A percentile compares a stretch with the other conserved stretches of the same genome.
phyloP scores from a whole-genome alignment of 2,329 filamentous ascomycete genomes.

The Aplosporella prunicola region DNA sequence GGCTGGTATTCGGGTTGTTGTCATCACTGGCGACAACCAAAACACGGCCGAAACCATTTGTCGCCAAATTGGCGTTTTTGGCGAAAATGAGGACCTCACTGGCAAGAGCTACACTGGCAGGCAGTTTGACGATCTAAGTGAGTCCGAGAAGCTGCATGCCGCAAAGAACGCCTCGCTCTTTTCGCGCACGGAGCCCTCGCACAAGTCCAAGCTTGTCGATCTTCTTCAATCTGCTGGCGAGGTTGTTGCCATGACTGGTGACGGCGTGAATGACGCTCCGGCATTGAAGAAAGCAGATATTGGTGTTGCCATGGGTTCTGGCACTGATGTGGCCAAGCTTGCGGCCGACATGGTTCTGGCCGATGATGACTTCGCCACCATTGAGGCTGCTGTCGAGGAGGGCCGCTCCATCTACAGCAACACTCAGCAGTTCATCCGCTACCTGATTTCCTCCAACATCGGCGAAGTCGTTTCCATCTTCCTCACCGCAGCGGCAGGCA shows the following conservation, averaged over 20 bases:
- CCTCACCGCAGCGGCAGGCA: conserved; percentile 87
- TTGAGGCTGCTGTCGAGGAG: conserved; percentile 91
- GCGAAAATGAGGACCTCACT: conserved; percentile 64
- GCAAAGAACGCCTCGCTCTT: conserved; percentile 83
- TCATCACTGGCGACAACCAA: conserved; percentile 96
- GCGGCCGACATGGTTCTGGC: conserved; percentile 97
- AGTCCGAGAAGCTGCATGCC: conserved; percentile 70
- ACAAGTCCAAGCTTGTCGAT: conserved; percentile 97
- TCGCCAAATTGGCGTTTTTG: conserved; percentile 92
- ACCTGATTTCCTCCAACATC: conserved; percentile 98
- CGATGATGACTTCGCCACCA: conserved; percentile 98
- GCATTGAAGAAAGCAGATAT: conserved; percentile 98
- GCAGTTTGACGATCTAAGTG: conserved; percentile 79
- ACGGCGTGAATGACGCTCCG: conserved; percentile 96
- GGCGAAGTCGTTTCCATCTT: conserved; percentile 99
- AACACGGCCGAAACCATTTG: conserved; percentile 98
- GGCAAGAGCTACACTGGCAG: conserved; percentile 94
- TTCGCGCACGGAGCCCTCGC: conserved; percentile 86
- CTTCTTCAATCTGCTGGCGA: conserved; percentile 86
- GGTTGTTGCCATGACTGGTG: conserved; percentile 98
- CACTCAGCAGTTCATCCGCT: conserved; percentile 98
- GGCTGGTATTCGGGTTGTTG: conserved; percentile 91
- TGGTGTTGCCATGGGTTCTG: conserved; percentile 96
- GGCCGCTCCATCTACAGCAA: conserved; percentile 99
- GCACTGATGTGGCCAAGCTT: conserved; percentile 92